phyloP scores from a whole-genome alignment of 306 rosid genomes.

The Glycine tomentella region DNA sequence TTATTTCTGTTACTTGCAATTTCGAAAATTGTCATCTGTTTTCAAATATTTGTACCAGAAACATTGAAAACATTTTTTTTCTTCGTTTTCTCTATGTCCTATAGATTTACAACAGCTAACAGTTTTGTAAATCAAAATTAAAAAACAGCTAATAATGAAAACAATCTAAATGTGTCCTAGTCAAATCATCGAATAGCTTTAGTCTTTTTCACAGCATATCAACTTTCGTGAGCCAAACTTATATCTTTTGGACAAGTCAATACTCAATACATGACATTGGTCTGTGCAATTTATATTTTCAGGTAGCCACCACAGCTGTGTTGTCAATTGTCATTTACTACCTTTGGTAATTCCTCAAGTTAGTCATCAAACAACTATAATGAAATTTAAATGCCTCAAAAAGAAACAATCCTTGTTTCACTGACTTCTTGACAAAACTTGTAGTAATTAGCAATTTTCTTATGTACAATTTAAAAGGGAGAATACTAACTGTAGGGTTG shows the following conservation, averaged over 20 bases:
- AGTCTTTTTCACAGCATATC: too few species aligned
- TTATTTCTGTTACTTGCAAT: too few species aligned
- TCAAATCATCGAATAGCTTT: neutral
- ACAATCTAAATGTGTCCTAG: too few species aligned
- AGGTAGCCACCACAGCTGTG: too few species aligned
- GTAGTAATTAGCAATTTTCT: neutral
- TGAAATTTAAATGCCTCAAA: neutral
- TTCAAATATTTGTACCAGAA: too few species aligned
- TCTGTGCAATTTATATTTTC: neutral
- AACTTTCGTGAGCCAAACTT: too few species aligned
- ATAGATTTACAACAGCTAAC: too few species aligned
- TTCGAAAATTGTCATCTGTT: too few species aligned
- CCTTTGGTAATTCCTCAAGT: neutral
- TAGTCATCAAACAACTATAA: neutral
- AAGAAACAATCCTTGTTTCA: constrained; percentile 18
- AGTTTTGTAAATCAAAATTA: too few species aligned
- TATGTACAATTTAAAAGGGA: constrained; percentile 38
- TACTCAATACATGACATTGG: neutral
- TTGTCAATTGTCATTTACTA: neutral
- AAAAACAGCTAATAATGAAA: too few species aligned
- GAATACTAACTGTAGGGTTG: constrained; percentile 1
- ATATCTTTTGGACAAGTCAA: neutral
- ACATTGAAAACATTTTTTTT: too few species aligned
- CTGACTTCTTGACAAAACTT: constrained; percentile 18
- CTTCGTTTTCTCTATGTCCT: too few species aligned